Conservation (phyloP, 345 rosid genomes). For the Aquilaria yunnanensis region DNA sequence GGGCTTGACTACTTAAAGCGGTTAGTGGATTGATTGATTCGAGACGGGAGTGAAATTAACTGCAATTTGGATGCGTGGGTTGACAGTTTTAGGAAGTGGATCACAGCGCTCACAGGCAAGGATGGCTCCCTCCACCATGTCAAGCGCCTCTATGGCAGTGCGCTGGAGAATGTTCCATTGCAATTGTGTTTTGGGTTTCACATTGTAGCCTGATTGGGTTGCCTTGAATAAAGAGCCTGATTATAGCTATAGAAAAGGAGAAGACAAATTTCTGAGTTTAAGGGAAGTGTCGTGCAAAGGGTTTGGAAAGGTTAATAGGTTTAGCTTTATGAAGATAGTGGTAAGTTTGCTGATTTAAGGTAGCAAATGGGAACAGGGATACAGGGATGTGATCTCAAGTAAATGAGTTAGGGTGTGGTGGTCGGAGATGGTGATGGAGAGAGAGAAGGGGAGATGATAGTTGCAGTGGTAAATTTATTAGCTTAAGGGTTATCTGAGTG, state of each 20-base stretch:
- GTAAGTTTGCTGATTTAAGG: not conserved
- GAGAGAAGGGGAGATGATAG: no score
- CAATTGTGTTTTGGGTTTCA: slow-evolving; percentile 16
- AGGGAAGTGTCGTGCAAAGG: not conserved
- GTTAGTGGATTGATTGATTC: slow-evolving; percentile 46
- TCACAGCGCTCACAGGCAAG: slow-evolving; percentile 49
- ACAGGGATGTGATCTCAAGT: no score
- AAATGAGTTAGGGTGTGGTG: no score
- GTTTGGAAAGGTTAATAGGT: not conserved
- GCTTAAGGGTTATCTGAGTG: no score
- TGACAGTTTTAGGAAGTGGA: slow-evolving; percentile 77
- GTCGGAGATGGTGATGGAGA: no score
- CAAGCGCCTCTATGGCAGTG: slow-evolving; percentile 56
- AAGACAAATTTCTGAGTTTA: no score
- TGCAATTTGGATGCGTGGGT: slow-evolving; percentile 71
- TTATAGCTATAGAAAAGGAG: no score
- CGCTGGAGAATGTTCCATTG: slow-evolving; percentile 62
- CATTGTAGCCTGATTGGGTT: not conserved
- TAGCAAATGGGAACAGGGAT: no score
- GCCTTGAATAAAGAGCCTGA: no score
- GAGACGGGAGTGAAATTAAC: slow-evolving; percentile 92
- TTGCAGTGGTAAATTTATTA: no score
- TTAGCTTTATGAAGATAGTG: not conserved
- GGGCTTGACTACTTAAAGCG: slow-evolving; percentile 47
- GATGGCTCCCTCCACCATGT: slow-evolving; percentile 58